Percentiles rank a stretch among this genome's conserved stretches.
Conservation (phyloP, 345 rosid genomes). For the Linum lewisii region DNA sequence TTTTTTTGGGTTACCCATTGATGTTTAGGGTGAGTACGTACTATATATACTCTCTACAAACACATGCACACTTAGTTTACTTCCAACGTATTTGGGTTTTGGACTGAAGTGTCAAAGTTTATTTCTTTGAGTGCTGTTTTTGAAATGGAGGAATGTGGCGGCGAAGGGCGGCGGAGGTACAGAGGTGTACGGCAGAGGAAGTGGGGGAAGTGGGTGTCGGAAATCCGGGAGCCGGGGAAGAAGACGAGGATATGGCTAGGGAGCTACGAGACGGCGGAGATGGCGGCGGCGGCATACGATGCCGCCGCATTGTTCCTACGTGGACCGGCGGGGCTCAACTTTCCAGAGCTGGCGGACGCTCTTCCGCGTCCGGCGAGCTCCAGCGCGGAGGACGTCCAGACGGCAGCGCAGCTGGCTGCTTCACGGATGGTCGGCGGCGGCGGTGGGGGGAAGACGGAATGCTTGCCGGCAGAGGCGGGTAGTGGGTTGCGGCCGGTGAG, state of each 20-base stretch:
- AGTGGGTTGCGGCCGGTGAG: background rate
- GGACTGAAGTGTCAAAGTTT: too few relatives aligned
- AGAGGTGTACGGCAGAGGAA: slow-evolving; percentile 75
- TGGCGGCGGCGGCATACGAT: slow-evolving; percentile 94
- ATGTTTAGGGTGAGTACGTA: too few relatives aligned
- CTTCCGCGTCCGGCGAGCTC: slow-evolving; percentile 55
- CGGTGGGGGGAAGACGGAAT: background rate
- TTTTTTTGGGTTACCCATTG: too few relatives aligned
- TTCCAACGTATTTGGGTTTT: too few relatives aligned
- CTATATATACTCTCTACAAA: too few relatives aligned
- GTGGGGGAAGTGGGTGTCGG: slow-evolving; percentile 99
- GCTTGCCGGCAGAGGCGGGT: slow-evolving; percentile 10
- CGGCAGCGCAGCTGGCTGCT: slow-evolving; percentile 67
- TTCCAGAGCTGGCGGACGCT: slow-evolving; percentile 36
- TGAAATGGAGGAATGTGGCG: background rate
- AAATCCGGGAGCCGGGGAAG: slow-evolving; percentile 79
- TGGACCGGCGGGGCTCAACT: slow-evolving; percentile 57
- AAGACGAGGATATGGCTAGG: slow-evolving; percentile 86
- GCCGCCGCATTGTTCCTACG: slow-evolving; percentile 64
- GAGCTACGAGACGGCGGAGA: slow-evolving; percentile 70
- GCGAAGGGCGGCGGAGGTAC: slow-evolving; percentile 19
- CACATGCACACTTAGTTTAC: too few relatives aligned
- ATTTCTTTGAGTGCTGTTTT: too few relatives aligned
- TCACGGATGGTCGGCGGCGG: slow-evolving; percentile 6
- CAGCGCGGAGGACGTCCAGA: slow-evolving; percentile 43